These are phyloP conservation scores for Chrysophaeum taylorii DNA, from an alignment of 352 stramenopile species.

Conservation along the genomic window DNA sequence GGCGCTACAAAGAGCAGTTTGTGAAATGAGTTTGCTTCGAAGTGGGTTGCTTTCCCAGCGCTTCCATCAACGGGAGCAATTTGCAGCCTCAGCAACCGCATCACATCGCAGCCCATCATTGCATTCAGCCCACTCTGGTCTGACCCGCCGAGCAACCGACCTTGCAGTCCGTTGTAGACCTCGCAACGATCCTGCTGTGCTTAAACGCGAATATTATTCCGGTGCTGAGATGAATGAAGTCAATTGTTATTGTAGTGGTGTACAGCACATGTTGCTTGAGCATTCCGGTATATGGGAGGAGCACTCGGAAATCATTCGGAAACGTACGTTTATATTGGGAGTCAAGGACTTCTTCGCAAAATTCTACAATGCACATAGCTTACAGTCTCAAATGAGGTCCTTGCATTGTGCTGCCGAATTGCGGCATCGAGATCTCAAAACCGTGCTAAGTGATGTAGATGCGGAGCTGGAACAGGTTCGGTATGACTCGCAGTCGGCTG, in stretches of 20 bases:
- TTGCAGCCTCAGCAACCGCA: neutral
- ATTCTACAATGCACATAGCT: neutral
- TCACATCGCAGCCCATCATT: neutral
- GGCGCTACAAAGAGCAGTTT: neutral
- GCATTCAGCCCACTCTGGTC: neutral
- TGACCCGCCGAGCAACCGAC: neutral
- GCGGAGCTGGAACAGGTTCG: neutral
- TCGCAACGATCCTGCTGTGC: neutral
- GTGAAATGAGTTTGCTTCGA: neutral
- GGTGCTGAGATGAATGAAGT: neutral
- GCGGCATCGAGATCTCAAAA: neutral
- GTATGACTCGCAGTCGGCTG: neutral
- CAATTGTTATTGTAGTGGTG: neutral
- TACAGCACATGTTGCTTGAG: neutral
- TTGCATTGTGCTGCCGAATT: slow-evolving; percentile 5
- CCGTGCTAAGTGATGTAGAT: neutral
- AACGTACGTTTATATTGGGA: neutral
- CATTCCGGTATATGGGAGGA: neutral
- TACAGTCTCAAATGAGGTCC: slow-evolving; percentile 1
- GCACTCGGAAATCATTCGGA: neutral
- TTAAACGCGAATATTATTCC: neutral
- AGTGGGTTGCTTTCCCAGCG: neutral
- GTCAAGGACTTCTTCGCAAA: slow-evolving; percentile 2
- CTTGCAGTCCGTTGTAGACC: neutral
- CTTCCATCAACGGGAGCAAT: neutral